A percentile compares a stretch with the other conserved stretches of the same genome.
Evolutionary conservation across 352 stramenopile species (phyloP).

Genomic region (Phytophthora tentaculata): DNA sequence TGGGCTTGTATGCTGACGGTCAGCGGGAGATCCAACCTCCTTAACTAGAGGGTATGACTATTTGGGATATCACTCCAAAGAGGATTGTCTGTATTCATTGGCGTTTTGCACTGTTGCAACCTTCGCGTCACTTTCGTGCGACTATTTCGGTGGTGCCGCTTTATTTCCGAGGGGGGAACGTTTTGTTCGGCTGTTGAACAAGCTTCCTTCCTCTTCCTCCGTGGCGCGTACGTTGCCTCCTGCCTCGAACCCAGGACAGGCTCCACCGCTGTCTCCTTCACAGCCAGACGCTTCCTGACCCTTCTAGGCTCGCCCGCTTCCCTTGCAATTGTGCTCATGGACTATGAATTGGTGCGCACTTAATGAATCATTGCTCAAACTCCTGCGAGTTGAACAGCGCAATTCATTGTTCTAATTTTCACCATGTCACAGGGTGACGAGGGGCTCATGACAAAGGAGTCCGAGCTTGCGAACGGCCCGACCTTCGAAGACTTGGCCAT

Average conservation of each 20-base stretch:
- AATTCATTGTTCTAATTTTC: slow-evolving; percentile 37
- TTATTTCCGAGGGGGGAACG: slow-evolving; percentile 34
- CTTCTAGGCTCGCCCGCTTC: not conserved
- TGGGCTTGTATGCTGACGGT: too few species aligned
- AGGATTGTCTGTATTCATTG: too few species aligned
- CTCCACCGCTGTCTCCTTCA: not conserved
- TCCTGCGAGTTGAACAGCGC: not conserved
- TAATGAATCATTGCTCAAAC: slow-evolving; percentile 11
- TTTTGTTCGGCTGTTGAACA: too few species aligned
- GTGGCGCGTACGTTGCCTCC: slow-evolving; percentile 5
- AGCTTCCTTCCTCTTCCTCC: slow-evolving; percentile 3
- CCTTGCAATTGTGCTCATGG: slow-evolving; percentile 30
- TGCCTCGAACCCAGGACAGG: not conserved
- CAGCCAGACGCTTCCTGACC: not conserved
- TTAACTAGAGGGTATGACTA: too few species aligned
- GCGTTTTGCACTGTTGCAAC: not conserved
- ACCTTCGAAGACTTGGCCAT: slow-evolving; percentile 99
- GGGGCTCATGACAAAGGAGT: slow-evolving; percentile 36
- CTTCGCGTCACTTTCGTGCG: slow-evolving; percentile 13
- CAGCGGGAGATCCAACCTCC: too few species aligned
- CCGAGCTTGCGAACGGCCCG: slow-evolving; percentile 57
- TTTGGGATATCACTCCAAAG: too few species aligned
- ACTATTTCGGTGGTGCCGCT: slow-evolving; percentile 11
- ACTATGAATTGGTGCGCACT: slow-evolving; percentile 54
- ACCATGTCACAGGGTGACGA: slow-evolving; percentile 32